Conservation (phyloP, 1,284 basidiomycete species). For the Apiotrichum akiyoshidainum region DNA sequence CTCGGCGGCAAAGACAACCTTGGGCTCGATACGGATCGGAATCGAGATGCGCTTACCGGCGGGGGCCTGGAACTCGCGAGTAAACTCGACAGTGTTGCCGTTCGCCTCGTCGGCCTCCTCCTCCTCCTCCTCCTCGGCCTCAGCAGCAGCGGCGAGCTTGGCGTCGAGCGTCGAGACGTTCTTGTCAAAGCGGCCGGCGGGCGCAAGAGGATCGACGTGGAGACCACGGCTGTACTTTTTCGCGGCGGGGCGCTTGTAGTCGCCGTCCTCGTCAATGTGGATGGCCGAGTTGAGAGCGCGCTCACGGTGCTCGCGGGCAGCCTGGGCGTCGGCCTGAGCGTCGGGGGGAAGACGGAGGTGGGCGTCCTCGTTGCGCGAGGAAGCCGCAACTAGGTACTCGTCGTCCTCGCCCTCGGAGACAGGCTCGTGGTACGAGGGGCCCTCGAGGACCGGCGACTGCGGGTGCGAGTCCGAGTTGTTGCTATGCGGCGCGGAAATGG, state of each 20-base stretch:
- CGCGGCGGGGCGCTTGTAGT: constrained; percentile 18
- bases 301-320: constrained; percentile 77
- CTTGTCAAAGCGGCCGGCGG: constrained; percentile 75
- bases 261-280: constrained; percentile 18
- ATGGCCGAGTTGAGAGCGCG: constrained; percentile 63
- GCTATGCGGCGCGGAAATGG: constrained; percentile 49
- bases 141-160: constrained; percentile 57
- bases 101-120: constrained; percentile 39
- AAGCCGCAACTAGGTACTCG: constrained; percentile 65
- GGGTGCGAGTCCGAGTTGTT: constrained; percentile 49
- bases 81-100: constrained; percentile 51
- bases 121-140: constrained; percentile 51
- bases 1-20: constrained; percentile 91
- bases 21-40: constrained; percentile 92
- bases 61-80: constrained; percentile 72
- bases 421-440: constrained; percentile 69
- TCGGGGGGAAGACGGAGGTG: constrained; percentile 69
- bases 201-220: constrained; percentile 78
- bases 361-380: constrained; percentile 61
- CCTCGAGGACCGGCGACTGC: constrained; percentile 32
- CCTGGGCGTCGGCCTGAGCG: constrained; percentile 73
- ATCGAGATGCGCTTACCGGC: constrained; percentile 86
- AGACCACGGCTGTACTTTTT: constrained; percentile 53
- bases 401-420: constrained; percentile 77
- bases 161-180: constrained; percentile 50